Evolutionary conservation across 75 land plant genomes (phyloP), one percentile per base, ranked within the genome.

Genomic region (Azolla pinnata): DNA sequence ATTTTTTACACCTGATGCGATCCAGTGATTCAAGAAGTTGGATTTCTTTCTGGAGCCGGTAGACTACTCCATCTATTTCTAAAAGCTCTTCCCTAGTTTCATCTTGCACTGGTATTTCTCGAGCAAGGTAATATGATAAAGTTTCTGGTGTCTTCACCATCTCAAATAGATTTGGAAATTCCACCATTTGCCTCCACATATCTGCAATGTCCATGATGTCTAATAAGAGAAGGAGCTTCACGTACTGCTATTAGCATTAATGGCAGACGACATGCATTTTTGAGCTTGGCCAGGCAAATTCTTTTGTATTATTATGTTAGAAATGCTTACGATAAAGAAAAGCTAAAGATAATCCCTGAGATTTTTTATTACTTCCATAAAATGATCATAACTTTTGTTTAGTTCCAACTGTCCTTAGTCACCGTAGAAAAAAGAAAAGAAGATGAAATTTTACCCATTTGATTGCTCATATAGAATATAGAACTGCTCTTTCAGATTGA

Each of bases 71-170:
- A 70, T 89, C 85, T 23, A 86, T 83, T 52, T 95, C 99, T 31
- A 95, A 64, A 51, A 95, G 85, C 75, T 89, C 96, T 68, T 95
- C 96, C 47, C 85, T 79, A 40, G 73, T 79, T 26, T 81, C 69
- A 66, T 81, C 96, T 52, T 86, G 88, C 1, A 83, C 67, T 18
- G 99, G 99, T 61, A 95, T 84, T 63, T 81, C 83, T 67, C 96
- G 89, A 2, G 79, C 99, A 68, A 95, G 81, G 67, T 82, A 67
- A 60, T 86, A 95, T 5, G 99, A 95, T 25, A 95, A 56, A 19
- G 77, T 24, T 50, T 66, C 90, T 16, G 99, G 99, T 24, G 75
- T 83, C 23, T 48, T 76, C 57, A 78, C 73, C 62, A 81, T 38
- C 18, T 59, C 79, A 65, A 89, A 89, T 76, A 89, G 75, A 60